Conservation (phyloP, 768 basidiomycete species). For the Amanita subjunquillea region DNA sequence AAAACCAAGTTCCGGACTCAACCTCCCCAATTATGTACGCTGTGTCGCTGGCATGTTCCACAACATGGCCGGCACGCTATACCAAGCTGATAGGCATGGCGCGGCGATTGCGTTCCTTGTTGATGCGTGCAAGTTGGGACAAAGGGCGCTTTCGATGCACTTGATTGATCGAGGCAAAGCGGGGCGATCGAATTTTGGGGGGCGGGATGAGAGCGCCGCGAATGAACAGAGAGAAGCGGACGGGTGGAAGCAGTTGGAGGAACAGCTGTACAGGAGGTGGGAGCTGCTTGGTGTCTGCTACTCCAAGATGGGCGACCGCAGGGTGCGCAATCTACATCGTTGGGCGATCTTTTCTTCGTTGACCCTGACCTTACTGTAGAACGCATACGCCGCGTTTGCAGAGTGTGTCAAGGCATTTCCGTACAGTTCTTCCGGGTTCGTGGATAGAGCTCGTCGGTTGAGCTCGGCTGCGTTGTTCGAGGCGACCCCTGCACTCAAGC, state of each 20-base stretch:
- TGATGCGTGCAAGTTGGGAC: constrained; percentile 48
- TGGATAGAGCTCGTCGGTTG: constrained; percentile 18
- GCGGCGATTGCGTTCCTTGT: constrained; percentile 60
- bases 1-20: constrained; percentile 4
- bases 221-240: constrained; percentile 17
- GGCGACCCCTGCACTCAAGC: constrained; percentile 32
- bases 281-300: constrained; percentile 76
- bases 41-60: constrained; percentile 68
- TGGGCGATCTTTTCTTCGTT: constrained; percentile 2
- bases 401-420: constrained; percentile 46
- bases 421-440: constrained; percentile 31
- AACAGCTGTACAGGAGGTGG: constrained; percentile 63
- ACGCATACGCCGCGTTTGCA: constrained; percentile 47
- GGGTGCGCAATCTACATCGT: constrained; percentile 31
- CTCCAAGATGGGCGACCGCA: constrained; percentile 66
- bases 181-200: not conserved
- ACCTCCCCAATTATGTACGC: constrained; percentile 45
- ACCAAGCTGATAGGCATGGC: constrained; percentile 50
- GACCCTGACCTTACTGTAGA: constrained; percentile 23
- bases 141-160: constrained; percentile 20
- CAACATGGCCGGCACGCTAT: constrained; percentile 60
- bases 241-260: constrained; percentile 52
- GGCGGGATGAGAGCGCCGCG: not conserved
- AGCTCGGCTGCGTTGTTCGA: constrained; percentile 26
- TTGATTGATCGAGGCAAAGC: constrained; percentile 18